phyloP scores from a whole-genome alignment of 768 basidiomycete genomes.

The Kwoniella dejecticola region DNA sequence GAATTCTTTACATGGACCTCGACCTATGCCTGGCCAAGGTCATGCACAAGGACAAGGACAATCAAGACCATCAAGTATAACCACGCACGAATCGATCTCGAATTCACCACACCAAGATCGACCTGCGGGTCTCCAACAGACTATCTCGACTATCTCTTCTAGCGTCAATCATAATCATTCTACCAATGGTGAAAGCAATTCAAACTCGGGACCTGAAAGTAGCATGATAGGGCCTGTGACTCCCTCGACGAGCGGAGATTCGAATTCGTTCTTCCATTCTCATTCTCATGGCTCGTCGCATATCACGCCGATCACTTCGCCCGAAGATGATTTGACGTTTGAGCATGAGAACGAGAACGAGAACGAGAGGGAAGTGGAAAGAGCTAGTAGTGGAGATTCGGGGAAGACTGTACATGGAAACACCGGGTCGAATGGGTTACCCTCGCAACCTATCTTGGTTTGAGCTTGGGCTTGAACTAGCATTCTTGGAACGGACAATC shows the following conservation, averaged over 20 bases:
- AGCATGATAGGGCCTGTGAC: slow-evolving; percentile 3
- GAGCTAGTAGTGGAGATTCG: slow-evolving; percentile 16
- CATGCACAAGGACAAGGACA: not conserved
- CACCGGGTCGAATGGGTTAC: not conserved
- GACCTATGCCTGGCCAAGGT: slow-evolving; percentile 27
- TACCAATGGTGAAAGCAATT: not conserved
- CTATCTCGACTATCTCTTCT: not conserved
- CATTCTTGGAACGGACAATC: too few species aligned
- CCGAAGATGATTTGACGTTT: slow-evolving; percentile 10
- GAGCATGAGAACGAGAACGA: not conserved
- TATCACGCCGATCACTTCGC: slow-evolving; percentile 21
- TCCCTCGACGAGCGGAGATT: slow-evolving; percentile 19
- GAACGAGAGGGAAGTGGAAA: not conserved
- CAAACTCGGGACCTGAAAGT: not conserved
- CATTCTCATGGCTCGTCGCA: slow-evolving; percentile 3
- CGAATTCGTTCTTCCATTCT: slow-evolving; percentile 11
- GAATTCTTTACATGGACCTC: slow-evolving; percentile 22
- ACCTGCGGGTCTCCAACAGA: not conserved
- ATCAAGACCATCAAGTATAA: slow-evolving; percentile 12
- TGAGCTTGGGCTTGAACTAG: too few species aligned
- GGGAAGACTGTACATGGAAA: slow-evolving; percentile 15
- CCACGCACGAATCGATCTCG: not conserved
- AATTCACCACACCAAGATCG: not conserved
- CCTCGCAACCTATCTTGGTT: slow-evolving; percentile 5
- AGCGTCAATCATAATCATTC: not conserved